Evolutionary conservation across 805 yeast species (phyloP), one percentile per base, ranked within the genome.

Genomic region (Millerago galiae): DNA sequence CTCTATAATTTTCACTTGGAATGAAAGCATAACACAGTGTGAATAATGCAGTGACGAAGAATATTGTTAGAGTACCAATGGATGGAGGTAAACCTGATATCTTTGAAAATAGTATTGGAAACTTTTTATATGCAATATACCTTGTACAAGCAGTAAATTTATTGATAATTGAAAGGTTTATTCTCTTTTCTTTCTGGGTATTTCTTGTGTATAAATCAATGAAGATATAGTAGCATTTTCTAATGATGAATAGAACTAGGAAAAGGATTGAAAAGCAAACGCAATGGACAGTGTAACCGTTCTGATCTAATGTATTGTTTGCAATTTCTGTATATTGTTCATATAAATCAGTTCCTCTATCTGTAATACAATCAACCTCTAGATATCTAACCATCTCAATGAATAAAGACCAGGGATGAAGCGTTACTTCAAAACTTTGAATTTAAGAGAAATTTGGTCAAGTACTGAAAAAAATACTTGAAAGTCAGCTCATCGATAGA

Each of bases 1-100:
- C 74, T 43, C 81, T 59, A 47, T 71, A 72, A 68, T 72, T 75
- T 37, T 66, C 66, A 40, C 70, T 74, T 7, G 81, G 81, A 55
- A 65, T 52, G 28, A 67, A 65, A 15, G 59, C 43, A 45, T 58
- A 58, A 13, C 62, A 54, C 8, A 65, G 34, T 7, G 58, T 37
- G 47, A 70, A 71, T 32, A 69, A 54, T 41, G 53, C 56, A 39
- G 59, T 66, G 16, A 57, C 52, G 2, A 38, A 44, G 43, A 77
- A 34, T 41, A 63, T 28, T 51, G 60, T 2, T 52, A 65, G 28
- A 43, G 67, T 50, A 40, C 66, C 67, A 51, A 66, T 42, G 38
- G 75, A 55, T 45, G 62, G 38, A 48, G 66, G 60, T 45, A 67
- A 16, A 55, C 80, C 61, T 46, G 63, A 45, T 53, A 63, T 40